Evolutionary conservation across 2,329 filamentous ascomycete species (phyloP).

Genomic region (Epichloe typhina): DNA sequence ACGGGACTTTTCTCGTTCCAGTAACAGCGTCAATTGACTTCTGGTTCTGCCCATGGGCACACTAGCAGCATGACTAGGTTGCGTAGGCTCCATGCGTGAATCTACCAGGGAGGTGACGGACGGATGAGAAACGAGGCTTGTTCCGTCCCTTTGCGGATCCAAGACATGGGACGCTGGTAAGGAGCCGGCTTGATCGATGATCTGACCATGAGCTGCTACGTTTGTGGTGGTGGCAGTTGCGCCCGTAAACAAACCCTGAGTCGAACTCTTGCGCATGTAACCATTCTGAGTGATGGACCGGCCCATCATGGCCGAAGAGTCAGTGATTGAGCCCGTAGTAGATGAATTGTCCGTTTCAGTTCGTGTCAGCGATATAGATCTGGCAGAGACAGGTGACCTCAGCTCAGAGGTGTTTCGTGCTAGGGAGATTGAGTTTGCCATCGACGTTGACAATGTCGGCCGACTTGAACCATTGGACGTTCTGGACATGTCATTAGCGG

Average conservation of each 20-base stretch:
- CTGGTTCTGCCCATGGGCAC: constrained; percentile 44
- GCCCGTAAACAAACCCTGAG: constrained; percentile 19
- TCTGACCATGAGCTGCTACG: constrained; percentile 29
- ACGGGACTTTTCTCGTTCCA: constrained; percentile 38
- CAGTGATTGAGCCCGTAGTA: constrained; percentile 2
- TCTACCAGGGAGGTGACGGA: constrained; percentile 18
- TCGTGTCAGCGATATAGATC: constrained; percentile 1
- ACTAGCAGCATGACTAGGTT: constrained; percentile 29
- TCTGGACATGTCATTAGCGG: constrained; percentile 8
- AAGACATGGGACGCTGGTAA: constrained; percentile 16
- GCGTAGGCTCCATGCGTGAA: constrained; percentile 34
- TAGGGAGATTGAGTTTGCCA: neutral
- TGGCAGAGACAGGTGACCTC: constrained; percentile 2
- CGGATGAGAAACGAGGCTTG: constrained; percentile 13
- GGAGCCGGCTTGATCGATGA: constrained; percentile 26
- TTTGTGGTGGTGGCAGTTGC: constrained; percentile 27
- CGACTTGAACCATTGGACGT: neutral
- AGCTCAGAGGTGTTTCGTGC: constrained; percentile 1
- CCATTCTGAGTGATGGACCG: constrained; percentile 21
- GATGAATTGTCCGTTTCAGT: constrained; percentile 5
- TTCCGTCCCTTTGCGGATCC: constrained; percentile 11
- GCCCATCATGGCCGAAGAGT: constrained; percentile 14
- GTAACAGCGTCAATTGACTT: constrained; percentile 44
- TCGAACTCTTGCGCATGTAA: constrained; percentile 11
- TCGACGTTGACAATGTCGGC: neutral